phyloP scores from a whole-genome alignment of 2,329 filamentous ascomycete species.

The Colletotrichum eleusines region DNA sequence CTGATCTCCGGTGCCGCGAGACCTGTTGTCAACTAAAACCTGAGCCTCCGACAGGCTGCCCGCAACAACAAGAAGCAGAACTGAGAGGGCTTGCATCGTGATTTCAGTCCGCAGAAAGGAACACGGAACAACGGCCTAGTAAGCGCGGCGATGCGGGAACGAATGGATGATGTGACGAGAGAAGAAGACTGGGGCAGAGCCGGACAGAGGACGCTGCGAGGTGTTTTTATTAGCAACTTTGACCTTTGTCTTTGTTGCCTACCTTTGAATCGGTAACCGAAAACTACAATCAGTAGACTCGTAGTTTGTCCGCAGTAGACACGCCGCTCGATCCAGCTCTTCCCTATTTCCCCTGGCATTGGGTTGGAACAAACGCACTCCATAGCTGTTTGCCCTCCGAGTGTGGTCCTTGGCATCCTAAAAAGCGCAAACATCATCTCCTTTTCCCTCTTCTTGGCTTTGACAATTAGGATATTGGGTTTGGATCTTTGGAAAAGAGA shows the following conservation, averaged over 20 bases:
- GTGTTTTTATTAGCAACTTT: slow-evolving; percentile 4
- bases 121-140: background rate
- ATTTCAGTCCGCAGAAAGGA: background rate
- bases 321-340: slow-evolving; percentile 67
- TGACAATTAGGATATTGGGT: background rate
- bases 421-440: background rate
- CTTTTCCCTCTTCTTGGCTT: background rate
- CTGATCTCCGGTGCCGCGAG: background rate
- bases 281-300: background rate
- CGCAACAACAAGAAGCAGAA: slow-evolving; percentile 3
- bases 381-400: background rate
- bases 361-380: background rate
- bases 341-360: background rate
- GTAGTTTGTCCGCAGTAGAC: background rate
- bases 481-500: background rate
- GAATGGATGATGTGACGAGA: background rate
- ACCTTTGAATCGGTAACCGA: background rate
- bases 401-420: background rate
- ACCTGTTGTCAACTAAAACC: too few species aligned
- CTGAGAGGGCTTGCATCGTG: background rate
- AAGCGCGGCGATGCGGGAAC: background rate
- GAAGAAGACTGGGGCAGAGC: background rate
- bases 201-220: background rate
- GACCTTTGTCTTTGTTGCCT: background rate
- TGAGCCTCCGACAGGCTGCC: slow-evolving; percentile 4